A percentile compares a stretch with the other conserved stretches of the same genome.
phyloP scores from a whole-genome alignment of 352 stramenopile species.

The Pythium phragmitis region DNA sequence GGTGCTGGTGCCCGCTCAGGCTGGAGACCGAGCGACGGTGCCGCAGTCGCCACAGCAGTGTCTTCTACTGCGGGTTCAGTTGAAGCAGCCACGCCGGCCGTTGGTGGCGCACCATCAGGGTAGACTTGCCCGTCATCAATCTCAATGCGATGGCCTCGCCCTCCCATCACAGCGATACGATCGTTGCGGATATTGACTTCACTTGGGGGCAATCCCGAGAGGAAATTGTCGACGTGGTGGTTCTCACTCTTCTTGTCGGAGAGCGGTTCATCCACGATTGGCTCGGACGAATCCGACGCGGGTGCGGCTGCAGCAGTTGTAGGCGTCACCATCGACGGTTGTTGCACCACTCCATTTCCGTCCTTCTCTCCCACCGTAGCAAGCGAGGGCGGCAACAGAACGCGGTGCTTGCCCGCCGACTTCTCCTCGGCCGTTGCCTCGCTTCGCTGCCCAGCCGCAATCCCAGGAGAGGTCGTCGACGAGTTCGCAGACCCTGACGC shows the following conservation, averaged over 20 bases:
- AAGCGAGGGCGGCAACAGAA: conserved; percentile 36
- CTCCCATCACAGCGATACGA: conserved; percentile 91
- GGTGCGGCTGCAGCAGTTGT: neutral
- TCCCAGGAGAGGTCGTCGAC: conserved; percentile 6
- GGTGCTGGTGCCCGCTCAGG: neutral
- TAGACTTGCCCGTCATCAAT: conserved; percentile 56
- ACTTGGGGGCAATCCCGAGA: conserved; percentile 85
- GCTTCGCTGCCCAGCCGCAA: neutral
- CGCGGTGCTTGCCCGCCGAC: conserved; percentile 39
- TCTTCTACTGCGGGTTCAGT: neutral
- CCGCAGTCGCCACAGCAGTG: neutral
- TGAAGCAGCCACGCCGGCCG: neutral
- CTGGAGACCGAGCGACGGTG: neutral
- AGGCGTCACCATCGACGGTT: conserved; percentile 22
- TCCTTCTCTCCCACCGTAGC: neutral
- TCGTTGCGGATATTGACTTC: conserved; percentile 91
- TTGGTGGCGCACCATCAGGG: conserved; percentile 32
- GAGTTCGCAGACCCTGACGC: conserved; percentile 28
- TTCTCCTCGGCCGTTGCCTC: conserved; percentile 49
- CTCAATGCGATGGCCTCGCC: conserved; percentile 85
- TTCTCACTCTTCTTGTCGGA: conserved; percentile 50
- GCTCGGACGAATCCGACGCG: conserved; percentile 3
- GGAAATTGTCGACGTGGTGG: conserved; percentile 67
- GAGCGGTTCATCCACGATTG: conserved; percentile 51
- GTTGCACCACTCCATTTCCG: conserved; percentile 7